Evolutionary conservation across 371 early-diverging fungal genomes (phyloP), one percentile per base, ranked within the genome.

Genomic region (Syncephalastrum monosporum): DNA sequence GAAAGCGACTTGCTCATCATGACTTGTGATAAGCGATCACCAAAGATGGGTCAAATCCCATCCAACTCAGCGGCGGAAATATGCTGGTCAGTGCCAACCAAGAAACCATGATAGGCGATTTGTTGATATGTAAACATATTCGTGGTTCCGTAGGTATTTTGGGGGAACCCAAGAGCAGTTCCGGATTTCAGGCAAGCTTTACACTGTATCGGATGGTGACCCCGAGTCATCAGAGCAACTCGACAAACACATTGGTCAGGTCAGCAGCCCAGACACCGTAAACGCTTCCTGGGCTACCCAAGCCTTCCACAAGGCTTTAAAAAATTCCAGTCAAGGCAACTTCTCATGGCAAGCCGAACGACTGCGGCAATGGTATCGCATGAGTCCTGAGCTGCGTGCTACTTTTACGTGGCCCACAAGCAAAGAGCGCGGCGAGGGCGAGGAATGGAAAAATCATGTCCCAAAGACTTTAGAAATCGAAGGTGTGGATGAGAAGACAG

Each of bases 291-390:
- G 6, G 14, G n/a, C 7, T 17, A 10, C 46, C 5, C 41, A 46
- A 13, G 25, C 53, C 47, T 47, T 52, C 41, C 29, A 46, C 43
- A 33, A 52, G 21, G 21, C 16, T 10, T 12, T 14, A 13, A 19
- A 52, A 51, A 5, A 46, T n/a, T 17, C n/a, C 14, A 60, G 55
- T 10, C 38, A 33, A 12, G 38, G 2, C 10, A 33, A 10, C 42
- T 65, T 74, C 25, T 68, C 58, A 49, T 74, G 74, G 74, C 64
- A 74, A 50, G 59, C 60, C 12, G 71, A 74, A 52, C 53, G 71
- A 25, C 55, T 57, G 15, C 63, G 63, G 38, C 62, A 65, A 17
- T 74, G 65, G 62, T 43, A 58, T 25, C 46, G 54, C 7, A 55
- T 68, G 58, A 57, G 53, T 27, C 62, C 53, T 57, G 59, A 57